Conservation (phyloP, 1,284 basidiomycete species). For the Golubevia sp. region DNA sequence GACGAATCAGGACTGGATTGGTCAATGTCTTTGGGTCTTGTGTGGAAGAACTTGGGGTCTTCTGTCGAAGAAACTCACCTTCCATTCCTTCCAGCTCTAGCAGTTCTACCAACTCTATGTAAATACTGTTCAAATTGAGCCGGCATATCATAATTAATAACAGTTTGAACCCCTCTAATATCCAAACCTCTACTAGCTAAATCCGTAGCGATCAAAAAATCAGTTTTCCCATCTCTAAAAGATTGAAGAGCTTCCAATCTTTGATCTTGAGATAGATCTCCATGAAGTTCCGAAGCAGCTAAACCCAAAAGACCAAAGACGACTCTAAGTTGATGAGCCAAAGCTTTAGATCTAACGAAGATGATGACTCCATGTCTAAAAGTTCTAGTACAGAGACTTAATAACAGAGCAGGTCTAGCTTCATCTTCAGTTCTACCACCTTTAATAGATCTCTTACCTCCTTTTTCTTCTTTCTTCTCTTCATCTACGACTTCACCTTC, state of each 20-base stretch:
- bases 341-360: constrained; percentile 92
- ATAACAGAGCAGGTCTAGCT: constrained; percentile 72
- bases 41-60: constrained; percentile 5
- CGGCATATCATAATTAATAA: constrained; percentile 97
- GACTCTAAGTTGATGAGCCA: constrained; percentile 94
- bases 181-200: constrained; percentile 92
- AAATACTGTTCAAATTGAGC: constrained; percentile 89
- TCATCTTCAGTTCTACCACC: constrained; percentile 69
- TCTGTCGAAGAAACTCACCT: constrained; percentile 67
- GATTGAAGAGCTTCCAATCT: constrained; percentile 81
- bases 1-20: background rate
- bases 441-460: constrained; percentile 9
- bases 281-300: constrained; percentile 88
- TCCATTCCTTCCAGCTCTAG: constrained; percentile 88
- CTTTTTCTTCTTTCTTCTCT: constrained; percentile 64
- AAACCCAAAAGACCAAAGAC: constrained; percentile 86
- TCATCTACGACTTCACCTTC: constrained; percentile 37
- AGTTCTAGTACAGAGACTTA: constrained; percentile 82
- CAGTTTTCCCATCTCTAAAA: constrained; percentile 82
- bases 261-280: constrained; percentile 92
- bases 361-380: constrained; percentile 85
- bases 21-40: background rate
- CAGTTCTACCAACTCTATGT: constrained; percentile 94
- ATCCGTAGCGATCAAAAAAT: constrained; percentile 93
- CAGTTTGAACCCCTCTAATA: constrained; percentile 96